Evolutionary conservation across 2,329 filamentous ascomycete genomes (phyloP), one percentile per base, ranked within the genome.

Genomic region (Ceratocystis colombiana): DNA sequence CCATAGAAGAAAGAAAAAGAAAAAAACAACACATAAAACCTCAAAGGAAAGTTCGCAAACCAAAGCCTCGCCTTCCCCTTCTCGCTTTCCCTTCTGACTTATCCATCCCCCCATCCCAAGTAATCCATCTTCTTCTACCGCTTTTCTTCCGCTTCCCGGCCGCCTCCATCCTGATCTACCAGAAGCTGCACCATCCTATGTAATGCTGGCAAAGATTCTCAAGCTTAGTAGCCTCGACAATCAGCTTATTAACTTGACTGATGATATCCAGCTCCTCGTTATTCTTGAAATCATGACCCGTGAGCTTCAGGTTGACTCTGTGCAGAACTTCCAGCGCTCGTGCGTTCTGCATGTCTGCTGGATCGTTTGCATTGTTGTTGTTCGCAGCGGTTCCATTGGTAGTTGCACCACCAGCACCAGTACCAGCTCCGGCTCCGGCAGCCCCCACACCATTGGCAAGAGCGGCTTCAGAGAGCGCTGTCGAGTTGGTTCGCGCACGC

Each of bases 201-300:
- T 96, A 99, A 79, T 97, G 94, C 80, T 97, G 94, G 75, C 94
- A 99, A 69, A 99, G 79, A 75, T 97, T 97, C 82, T 97, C 94
- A 71, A 97, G 80, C 73, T 94, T 96, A 5, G 94, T 99, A 25
- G 94, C 94, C 79, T 99, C 93, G 69, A 88, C 87, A 71, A 99
- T 88, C 72, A 99, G 79, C 75, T 95, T 93, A 76, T 96, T 93
- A 4, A 99, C 95, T 77, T 99, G 94, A 69, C 85, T 85, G 66
- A 89, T 86, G 25, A 96, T 86, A 67, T 86, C 87, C 69, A 99
- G 81, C 77, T 97, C 93, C 72, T 95, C 88, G 59, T 83, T 83
- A 2, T 86, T 83, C 76, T 90, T 92, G 76, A 99, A 99, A 74
- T 99, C 94, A 22, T 88, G 83, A 7, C 94, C 94, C 0, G 91